Percentiles rank a stretch among this genome's conserved stretches.
Conservation (phyloP, 1,284 basidiomycete genomes). For the Mrakiaceae sp. region DNA sequence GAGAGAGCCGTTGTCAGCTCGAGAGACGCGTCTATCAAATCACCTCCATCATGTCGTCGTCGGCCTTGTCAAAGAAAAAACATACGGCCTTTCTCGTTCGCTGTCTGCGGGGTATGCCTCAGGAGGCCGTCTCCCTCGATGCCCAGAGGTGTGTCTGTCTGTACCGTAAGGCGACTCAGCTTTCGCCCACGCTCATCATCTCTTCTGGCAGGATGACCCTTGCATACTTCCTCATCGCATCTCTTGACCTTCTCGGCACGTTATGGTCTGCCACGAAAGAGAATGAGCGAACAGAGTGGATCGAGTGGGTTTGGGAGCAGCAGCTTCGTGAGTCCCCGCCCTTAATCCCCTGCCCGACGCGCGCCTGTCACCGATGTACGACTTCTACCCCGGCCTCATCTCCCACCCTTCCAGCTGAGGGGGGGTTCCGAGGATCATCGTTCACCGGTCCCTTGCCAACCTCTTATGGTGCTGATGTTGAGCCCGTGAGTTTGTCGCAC, state of each 20-base stretch:
- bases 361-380: neutral
- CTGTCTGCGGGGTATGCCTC: constrained; percentile 30
- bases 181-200: neutral
- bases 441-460: constrained; percentile 42
- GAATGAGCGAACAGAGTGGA: constrained; percentile 52
- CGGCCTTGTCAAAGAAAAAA: constrained; percentile 1
- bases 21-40: no score
- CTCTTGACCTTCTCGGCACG: constrained; percentile 57
- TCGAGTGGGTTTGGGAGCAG: constrained; percentile 77
- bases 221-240: constrained; percentile 72
- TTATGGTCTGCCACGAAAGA: constrained; percentile 42
- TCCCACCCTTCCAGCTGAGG: constrained; percentile 46
- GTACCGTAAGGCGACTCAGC: neutral
- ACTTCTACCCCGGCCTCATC: constrained; percentile 29
- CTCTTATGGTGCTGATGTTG: constrained; percentile 19
- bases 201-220: constrained; percentile 52
- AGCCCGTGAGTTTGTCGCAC: neutral
- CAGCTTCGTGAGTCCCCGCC: constrained; percentile 41
- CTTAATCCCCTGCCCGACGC: constrained; percentile 1
- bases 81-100: constrained; percentile 21
- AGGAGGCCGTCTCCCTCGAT: constrained; percentile 29
- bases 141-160: constrained; percentile 29
- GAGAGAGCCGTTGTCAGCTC: no score
- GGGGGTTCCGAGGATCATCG: constrained; percentile 66
- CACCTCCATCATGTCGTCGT: no score